Evolutionary conservation across 2,329 filamentous ascomycete genomes (phyloP).

Genomic region (Metarhizium brunneum): DNA sequence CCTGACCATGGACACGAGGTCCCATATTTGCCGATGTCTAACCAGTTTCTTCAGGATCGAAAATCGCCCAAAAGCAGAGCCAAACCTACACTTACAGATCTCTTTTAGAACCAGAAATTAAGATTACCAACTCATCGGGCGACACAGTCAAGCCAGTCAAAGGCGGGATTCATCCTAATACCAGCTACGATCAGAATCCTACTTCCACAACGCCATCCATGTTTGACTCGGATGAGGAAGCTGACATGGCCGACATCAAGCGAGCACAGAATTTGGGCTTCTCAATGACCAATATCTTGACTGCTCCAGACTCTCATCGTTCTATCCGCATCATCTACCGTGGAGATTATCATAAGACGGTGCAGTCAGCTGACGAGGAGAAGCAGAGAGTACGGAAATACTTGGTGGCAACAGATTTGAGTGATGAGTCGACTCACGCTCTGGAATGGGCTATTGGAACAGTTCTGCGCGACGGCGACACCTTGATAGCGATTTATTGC

Average conservation of each 20-base stretch:
- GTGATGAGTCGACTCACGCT: slow-evolving; percentile 88
- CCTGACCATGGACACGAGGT: not conserved
- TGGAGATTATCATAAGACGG: slow-evolving; percentile 71
- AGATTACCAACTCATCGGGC: slow-evolving; percentile 52
- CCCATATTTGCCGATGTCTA: not conserved
- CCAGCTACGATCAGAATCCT: slow-evolving; percentile 67
- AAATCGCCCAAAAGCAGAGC: slow-evolving; percentile 39
- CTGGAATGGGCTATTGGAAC: slow-evolving; percentile 97
- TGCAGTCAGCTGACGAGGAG: slow-evolving; percentile 69
- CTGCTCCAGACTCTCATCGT: slow-evolving; percentile 66
- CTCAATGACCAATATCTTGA: slow-evolving; percentile 69
- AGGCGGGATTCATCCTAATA: slow-evolving; percentile 65
- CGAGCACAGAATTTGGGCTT: slow-evolving; percentile 78
- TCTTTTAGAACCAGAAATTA: slow-evolving; percentile 58
- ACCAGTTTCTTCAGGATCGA: slow-evolving; percentile 31
- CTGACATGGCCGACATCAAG: slow-evolving; percentile 75
- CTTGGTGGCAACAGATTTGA: slow-evolving; percentile 89
- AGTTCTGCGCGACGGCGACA: slow-evolving; percentile 87
- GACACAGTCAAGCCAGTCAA: slow-evolving; percentile 49
- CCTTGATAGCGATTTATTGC: slow-evolving; percentile 85
- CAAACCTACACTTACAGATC: slow-evolving; percentile 50
- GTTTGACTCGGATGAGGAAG: slow-evolving; percentile 78
- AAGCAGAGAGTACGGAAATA: slow-evolving; percentile 78
- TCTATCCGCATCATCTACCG: slow-evolving; percentile 85
- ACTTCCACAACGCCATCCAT: slow-evolving; percentile 45